Base-by-base conservation (phyloP, 352 stramenopile species). In the Globisporangium cystogenes region DNA sequence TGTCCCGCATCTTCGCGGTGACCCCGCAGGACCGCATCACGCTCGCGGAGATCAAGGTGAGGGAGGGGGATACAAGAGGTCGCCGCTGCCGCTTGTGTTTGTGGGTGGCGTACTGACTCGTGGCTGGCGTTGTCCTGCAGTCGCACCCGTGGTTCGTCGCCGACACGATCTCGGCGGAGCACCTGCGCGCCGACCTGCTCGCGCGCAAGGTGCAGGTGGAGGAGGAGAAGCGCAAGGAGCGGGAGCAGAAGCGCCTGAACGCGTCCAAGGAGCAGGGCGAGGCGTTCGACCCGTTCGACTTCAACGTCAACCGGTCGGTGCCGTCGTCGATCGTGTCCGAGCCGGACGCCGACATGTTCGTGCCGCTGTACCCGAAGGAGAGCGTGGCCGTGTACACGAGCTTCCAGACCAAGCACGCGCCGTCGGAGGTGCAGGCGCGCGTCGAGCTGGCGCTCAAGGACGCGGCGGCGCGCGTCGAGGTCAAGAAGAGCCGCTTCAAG, bases 21-120 rank as follows among this genome's bases (percentile, higher is more conserved):
- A 76, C 80, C 52, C 78, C 80, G 29, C 71, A 87, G 31, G 77
- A 87, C 51, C 76, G 80, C 16, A 86, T 91, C 60, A 91, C 80
- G 21, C 64, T 93, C 39, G 55, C 59, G n/a, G 80, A 90, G 42
- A 93, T 91, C 64, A 87, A 81, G 68, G 72, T 81, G 51, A 21
- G 56, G 16, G 12, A 16, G 10, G 14, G 1, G 0, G 14, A 36
- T n/a, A n/a, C n/a, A n/a, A n/a, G n/a, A n/a, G n/a, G n/a, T n/a
- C n/a, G n/a, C n/a, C n/a, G n/a, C n/a, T n/a, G n/a, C n/a, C n/a
- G 6, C 45, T 31, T 0, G 6, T 40, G 18, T 33, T n/a, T n/a
- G n/a, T n/a, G n/a, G n/a, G 35, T 18, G 7, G 12, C 44, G 31
- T 48, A 36, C 8, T 31, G 10, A 40, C 20, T 51, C 26, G 23